Evolutionary conservation across 805 yeast species (phyloP), one percentile per base, ranked within the genome.

Genomic region (Wickerhamomyces sydowiorum): DNA sequence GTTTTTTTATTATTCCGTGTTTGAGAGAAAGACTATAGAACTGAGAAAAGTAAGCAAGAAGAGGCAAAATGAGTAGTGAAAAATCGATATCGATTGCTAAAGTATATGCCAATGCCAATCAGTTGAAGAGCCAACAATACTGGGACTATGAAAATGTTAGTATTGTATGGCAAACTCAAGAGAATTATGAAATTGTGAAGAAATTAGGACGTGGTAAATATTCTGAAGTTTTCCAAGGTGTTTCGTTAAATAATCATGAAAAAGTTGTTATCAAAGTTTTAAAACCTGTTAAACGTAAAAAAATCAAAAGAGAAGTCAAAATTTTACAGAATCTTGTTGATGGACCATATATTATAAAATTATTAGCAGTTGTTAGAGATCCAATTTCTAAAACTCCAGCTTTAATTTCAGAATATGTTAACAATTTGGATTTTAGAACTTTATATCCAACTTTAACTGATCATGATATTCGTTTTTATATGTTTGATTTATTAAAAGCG

Each of bases 171-270:
- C 89, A 93, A 29, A 70, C 78, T 34, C 95, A 86, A 50, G 76
- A 80, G n/a, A 80, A 83, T 57, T 89, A 89, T 62, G 97, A 90
- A 65, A 81, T 89, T 37, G 72, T 84, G 31, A 78, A 79, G 47
- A 89, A 88, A 61, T 75, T 90, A 39, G 97, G 97, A 10, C 75
- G 96, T 44, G 97, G 97, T 38, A 88, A 88, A 65, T 90, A 90
- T 61, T 85, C 95, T 14, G 97, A 90, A 66, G 97, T 90, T 37
- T 90, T 90, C 56, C 78, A 87, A 50, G 97, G 96, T 7, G 73
- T 85, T 31, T 80, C 85, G 52, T 68, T 82, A 17, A 59, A 72
- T 33, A 74, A 75, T 43, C 78, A 81, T 41, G 71, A 73, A 41
- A 72, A 80, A 41, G 80, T 90, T 53, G 96, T 90, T 39, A 86